These are phyloP conservation scores for Neurospora cerealis DNA, from an alignment of 495 filamentous ascomycete species.

Conservation along the genomic window DNA sequence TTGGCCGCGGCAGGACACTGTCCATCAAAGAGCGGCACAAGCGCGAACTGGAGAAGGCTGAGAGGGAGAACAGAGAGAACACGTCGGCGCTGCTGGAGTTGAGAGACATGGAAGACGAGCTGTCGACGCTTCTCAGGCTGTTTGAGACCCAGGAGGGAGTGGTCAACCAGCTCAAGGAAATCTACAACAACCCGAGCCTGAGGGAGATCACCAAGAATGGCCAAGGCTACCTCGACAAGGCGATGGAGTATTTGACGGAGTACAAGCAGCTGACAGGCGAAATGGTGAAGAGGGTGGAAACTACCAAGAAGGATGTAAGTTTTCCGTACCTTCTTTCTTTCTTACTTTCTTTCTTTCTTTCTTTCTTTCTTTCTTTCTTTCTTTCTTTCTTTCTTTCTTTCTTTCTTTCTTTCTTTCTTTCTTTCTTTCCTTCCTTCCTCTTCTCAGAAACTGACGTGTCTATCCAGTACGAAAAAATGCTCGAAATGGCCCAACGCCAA, in stretches of 20 bases:
- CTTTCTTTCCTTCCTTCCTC: neutral
- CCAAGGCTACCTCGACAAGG: constrained; percentile 38
- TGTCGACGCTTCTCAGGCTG: constrained; percentile 47
- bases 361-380: neutral
- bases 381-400: too few species aligned
- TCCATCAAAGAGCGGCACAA: constrained; percentile 40
- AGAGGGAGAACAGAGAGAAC: constrained; percentile 50
- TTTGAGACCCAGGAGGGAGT: constrained; percentile 47
- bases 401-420: neutral
- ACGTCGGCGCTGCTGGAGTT: constrained; percentile 55
- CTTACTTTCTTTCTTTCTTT: neutral
- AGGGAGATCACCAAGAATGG: constrained; percentile 26
- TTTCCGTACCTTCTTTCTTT: too few species aligned
- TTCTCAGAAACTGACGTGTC: neutral
- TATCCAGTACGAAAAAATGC: constrained; percentile 50
- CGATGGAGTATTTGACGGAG: constrained; percentile 42
- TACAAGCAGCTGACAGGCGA: constrained; percentile 47
- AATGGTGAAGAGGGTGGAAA: constrained; percentile 45
- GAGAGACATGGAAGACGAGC: constrained; percentile 57
- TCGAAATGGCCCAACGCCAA: constrained; percentile 60
- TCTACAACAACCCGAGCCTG: constrained; percentile 25
- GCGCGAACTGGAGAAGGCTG: constrained; percentile 39
- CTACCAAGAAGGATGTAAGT: constrained; percentile 34
- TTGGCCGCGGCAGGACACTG: constrained; percentile 30
- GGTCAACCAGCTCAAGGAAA: constrained; percentile 38